phyloP scores from a whole-genome alignment of 345 rosid species.

The Triadica sebifera region DNA sequence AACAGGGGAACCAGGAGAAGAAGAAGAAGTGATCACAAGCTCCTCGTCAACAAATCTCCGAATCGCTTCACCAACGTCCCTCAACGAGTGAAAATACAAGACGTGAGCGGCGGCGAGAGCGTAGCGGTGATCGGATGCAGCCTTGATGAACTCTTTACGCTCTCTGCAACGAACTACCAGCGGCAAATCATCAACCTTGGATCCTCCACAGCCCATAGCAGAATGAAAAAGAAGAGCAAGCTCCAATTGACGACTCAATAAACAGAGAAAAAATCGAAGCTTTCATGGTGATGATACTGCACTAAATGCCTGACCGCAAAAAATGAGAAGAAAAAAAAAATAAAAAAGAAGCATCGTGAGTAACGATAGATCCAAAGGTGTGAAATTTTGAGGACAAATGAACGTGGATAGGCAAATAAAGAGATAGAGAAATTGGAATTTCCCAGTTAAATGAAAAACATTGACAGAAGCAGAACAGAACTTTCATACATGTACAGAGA shows the following conservation, averaged over 20 bases:
- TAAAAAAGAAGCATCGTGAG: slow-evolving; percentile 8
- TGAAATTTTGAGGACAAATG: not conserved
- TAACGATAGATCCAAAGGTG: not conserved
- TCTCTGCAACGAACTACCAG: slow-evolving; percentile 75
- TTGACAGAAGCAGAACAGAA: not conserved
- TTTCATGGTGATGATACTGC: slow-evolving; percentile 17
- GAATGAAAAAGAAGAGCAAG: not conserved
- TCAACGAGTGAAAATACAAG: slow-evolving; percentile 64
- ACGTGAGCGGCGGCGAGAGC: slow-evolving; percentile 91
- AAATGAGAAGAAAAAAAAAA: not conserved
- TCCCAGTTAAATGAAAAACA: not conserved
- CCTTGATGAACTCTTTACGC: slow-evolving; percentile 64
- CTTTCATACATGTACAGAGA: not conserved
- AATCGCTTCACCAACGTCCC: slow-evolving; percentile 74
- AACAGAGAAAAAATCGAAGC: not conserved
- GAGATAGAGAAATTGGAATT: not conserved
- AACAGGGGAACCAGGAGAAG: slow-evolving; percentile 60
- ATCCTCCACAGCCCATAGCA: slow-evolving; percentile 88
- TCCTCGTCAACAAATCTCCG: slow-evolving; percentile 80
- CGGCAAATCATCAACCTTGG: slow-evolving; percentile 75
- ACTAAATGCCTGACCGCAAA: not conserved
- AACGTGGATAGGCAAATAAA: not conserved
- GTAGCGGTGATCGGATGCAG: slow-evolving; percentile 66
- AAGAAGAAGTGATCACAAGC: slow-evolving; percentile 49
- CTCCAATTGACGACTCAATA: not conserved